Conservation (phyloP, 352 stramenopile genomes). For the Saprolegnia diclina region DNA sequence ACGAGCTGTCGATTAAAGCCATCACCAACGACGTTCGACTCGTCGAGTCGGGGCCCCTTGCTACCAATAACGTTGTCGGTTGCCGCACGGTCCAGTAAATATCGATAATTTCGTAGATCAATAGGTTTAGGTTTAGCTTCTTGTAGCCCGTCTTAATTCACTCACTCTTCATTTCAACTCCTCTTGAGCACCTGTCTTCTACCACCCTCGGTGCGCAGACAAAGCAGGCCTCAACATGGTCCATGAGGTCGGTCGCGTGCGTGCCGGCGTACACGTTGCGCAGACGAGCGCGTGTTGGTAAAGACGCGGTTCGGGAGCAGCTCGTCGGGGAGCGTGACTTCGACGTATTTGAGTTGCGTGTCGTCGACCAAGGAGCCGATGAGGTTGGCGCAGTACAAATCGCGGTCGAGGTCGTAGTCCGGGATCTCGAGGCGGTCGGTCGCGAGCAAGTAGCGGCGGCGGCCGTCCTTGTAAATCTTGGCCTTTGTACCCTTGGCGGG, state of each 20-base stretch:
- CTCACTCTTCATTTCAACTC: no score
- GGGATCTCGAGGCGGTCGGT: background rate
- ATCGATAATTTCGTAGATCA: no score
- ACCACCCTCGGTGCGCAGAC: no score
- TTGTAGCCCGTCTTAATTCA: no score
- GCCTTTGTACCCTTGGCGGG: background rate
- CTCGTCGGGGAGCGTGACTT: background rate
- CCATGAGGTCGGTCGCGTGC: background rate
- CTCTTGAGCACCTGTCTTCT: no score
- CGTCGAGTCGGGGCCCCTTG: no score
- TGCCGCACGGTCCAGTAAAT: no score
- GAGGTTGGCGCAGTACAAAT: background rate
- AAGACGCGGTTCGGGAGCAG: background rate
- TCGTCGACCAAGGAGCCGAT: constrained; percentile 1
- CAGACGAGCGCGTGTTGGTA: background rate
- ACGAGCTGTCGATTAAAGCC: no score
- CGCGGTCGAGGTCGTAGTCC: background rate
- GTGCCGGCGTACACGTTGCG: background rate
- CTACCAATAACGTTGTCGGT: no score
- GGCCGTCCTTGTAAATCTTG: background rate
- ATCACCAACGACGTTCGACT: no score
- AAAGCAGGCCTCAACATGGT: no score
- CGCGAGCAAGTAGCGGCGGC: background rate
- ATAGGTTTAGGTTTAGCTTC: no score
- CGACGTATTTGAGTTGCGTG: background rate